Base-by-base conservation (phyloP, 2,329 filamentous ascomycete genomes). In the Diaporthe ampelina region DNA sequence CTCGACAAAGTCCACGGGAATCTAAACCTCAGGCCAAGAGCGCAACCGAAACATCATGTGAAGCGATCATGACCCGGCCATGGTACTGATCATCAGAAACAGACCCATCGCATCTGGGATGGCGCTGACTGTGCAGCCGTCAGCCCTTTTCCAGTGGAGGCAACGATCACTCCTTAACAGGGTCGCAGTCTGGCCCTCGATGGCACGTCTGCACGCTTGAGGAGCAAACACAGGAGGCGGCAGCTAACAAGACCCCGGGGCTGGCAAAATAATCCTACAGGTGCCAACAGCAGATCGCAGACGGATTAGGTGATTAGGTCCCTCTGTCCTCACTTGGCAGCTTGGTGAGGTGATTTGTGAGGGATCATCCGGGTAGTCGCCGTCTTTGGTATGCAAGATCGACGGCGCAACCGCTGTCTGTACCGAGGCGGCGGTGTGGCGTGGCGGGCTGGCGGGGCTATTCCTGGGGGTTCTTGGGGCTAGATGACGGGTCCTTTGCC, bases 351-450 rank as follows among this genome's bases (percentile, higher is more conserved):
- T 37, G 48, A 54, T 29, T 19, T 37, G 63, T 29, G 63, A 68
- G 63, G 13, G 63, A 68, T 68, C 63, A 54, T 40, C 63, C 26
- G 32, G 63, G n/a, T 68, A 32, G 32, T 24, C 48, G 32, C 63
- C 63, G n/a, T 54, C 48, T 40, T 40, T 54, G 48, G 63, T 4
- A 24, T 40, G 32, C n/a, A 26, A 26, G 63, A 68, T 68, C 48
- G 63, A 54, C 63, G 15, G 26, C 48, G 63, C n/a, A 52, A 54
- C 63, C 48, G 63, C 52, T 40, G 11, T 29, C 63, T 54, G 29
- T 52, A 52, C 63, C 63, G 32, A 54, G 63, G 63, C 63, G n/a
- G 63, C 63, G 63, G 63, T 68, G 63, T 68, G 63, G 63, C 63
- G 63, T 68, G 52, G 63, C 63, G 29, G 59, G 40, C 32, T 37